Percentiles rank a stretch among this genome's conserved stretches.
Evolutionary conservation across 352 stramenopile species (phyloP).

Genomic region (Phytophthora sp.): DNA sequence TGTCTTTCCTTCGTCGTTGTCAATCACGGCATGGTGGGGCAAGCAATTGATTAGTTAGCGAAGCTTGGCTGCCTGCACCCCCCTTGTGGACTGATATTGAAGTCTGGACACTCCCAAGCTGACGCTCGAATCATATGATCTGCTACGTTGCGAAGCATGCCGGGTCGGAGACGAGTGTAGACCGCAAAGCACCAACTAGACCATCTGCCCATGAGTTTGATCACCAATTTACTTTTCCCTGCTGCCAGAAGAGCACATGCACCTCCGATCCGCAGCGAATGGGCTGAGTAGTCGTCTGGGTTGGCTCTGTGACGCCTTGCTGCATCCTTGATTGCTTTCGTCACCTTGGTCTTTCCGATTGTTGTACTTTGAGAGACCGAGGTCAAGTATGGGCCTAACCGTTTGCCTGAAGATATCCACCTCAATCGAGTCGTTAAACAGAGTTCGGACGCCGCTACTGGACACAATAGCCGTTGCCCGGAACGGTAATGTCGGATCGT

Average conservation of each 20-base stretch:
- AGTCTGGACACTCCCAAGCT: background rate
- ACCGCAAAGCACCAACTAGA: background rate
- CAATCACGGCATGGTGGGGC: no score
- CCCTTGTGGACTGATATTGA: background rate
- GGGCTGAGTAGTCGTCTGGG: background rate
- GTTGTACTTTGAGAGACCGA: background rate
- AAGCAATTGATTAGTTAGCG: background rate
- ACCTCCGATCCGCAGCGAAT: background rate
- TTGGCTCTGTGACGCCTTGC: background rate
- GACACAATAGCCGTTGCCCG: background rate
- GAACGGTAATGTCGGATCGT: background rate
- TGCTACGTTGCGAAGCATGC: background rate
- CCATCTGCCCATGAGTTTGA: background rate
- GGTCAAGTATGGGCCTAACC: background rate
- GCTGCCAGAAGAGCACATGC: background rate
- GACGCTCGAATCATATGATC: background rate
- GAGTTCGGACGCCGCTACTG: background rate
- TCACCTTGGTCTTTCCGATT: background rate
- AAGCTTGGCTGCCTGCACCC: background rate
- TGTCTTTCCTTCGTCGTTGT: no score
- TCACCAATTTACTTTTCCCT: background rate
- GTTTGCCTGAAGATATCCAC: background rate
- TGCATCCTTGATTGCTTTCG: background rate
- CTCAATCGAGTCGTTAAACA: background rate
- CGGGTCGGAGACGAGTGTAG: background rate